Evolutionary conservation across 805 yeast genomes (phyloP).

Genomic region (Starmera amethionina): DNA sequence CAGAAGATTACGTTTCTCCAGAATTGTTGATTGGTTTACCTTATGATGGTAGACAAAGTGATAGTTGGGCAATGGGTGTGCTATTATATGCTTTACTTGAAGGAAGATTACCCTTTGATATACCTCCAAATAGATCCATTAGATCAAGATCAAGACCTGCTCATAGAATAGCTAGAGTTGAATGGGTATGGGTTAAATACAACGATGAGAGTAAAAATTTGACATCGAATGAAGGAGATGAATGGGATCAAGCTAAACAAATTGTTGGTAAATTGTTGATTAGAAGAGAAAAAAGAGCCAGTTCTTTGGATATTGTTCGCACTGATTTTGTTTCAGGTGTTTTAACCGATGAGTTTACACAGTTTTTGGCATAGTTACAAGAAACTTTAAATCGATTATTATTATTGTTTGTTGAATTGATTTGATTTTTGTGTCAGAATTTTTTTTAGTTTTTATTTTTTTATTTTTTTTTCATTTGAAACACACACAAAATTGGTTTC

Average conservation of each 20-base stretch:
- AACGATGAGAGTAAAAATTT: slow-evolving; percentile 22
- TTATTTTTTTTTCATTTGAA: too few relatives aligned
- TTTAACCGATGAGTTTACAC: not conserved
- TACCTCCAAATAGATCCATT: slow-evolving; percentile 47
- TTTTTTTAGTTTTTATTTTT: too few relatives aligned
- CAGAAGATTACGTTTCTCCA: slow-evolving; percentile 94
- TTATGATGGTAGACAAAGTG: slow-evolving; percentile 86
- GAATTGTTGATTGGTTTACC: slow-evolving; percentile 84
- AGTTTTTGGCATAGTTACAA: too few relatives aligned
- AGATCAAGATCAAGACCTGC: slow-evolving; percentile 52
- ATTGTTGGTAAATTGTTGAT: slow-evolving; percentile 42
- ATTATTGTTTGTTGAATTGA: too few relatives aligned
- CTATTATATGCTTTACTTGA: slow-evolving; percentile 79
- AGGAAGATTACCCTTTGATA: slow-evolving; percentile 85
- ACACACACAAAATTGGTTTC: too few relatives aligned
- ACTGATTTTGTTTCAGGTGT: slow-evolving; percentile 24
- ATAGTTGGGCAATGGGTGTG: slow-evolving; percentile 94
- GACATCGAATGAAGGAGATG: slow-evolving; percentile 9
- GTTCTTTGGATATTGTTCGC: slow-evolving; percentile 23
- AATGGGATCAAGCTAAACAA: slow-evolving; percentile 37
- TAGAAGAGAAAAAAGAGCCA: slow-evolving; percentile 35
- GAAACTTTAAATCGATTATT: too few relatives aligned
- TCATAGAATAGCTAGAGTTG: slow-evolving; percentile 85
- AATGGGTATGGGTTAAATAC: slow-evolving; percentile 75
- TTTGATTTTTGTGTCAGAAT: too few relatives aligned